Evolutionary conservation across 2,329 filamentous ascomycete species (phyloP), one percentile per base, ranked within the genome.

Genomic region (Botrytis sinoallii): DNA sequence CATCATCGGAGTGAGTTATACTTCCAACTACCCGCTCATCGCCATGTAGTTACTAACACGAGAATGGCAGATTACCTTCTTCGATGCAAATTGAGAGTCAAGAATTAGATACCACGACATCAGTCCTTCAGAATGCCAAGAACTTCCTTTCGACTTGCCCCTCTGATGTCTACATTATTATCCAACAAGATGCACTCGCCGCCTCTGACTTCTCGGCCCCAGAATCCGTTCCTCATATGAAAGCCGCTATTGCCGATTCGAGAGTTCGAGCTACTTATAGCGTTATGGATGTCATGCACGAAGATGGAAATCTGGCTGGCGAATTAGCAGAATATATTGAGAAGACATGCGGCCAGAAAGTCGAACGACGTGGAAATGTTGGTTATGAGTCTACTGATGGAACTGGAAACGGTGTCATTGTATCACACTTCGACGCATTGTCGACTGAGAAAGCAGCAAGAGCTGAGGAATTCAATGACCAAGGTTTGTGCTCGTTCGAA

Each of bases 121-220:
- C 76, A 3, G 74, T 80, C 3, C 64, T 81, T 10, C 35, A 76
- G 7, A 71, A 73, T 6, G 71, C 77, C 2, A 79, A 78, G 52
- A 57, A 83, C n/a, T 80, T 90, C 69, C 87, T 97, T 40, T 84
- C 86, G 57, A 82, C 84, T 71, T 97, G 94, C 83, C 91, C 92
- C 3, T 94, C 92, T 32, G 87, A 90, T 69, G 88, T 88, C 78
- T 97, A 97, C 83, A 84, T 97, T 73, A 82, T 98, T 77, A 88
- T 97, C 75, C 89, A 90, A 44, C 94, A 97, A 81, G 90, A 92
- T 18, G 92, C 92, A 77, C 86, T 94, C 73, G 90, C 91, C 77
- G 88, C 90, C 60, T 85, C 86, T 75, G 93, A 97, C 82, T 90
- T 95, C 79, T 83, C 84, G 84, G 74, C 79, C 78, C 81, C 22